phyloP scores from a whole-genome alignment of 2,329 filamentous ascomycete genomes.

The Fusarium proliferatum region DNA sequence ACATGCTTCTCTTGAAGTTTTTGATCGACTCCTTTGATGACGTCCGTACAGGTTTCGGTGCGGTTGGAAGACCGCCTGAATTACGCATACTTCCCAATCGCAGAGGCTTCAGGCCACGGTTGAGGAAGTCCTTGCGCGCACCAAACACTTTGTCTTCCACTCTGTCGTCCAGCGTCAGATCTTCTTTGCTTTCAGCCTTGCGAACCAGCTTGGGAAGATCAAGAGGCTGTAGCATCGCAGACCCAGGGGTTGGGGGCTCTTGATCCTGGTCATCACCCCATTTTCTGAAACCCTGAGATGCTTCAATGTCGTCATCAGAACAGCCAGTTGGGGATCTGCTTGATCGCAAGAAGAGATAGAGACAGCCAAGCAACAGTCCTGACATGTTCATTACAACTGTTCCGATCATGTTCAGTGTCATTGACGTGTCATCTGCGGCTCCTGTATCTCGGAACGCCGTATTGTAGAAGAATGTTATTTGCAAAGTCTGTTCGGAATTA shows the following conservation, averaged over 20 bases:
- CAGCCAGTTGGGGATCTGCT: slow-evolving; percentile 67
- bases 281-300: slow-evolving; percentile 27
- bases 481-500: slow-evolving; percentile 61
- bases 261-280: slow-evolving; percentile 24
- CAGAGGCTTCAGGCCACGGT: slow-evolving; percentile 29
- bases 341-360: slow-evolving; percentile 75
- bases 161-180: slow-evolving; percentile 38
- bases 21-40: slow-evolving; percentile 38
- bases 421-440: slow-evolving; percentile 52
- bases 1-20: slow-evolving; percentile 43
- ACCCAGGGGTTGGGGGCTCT: slow-evolving; percentile 19
- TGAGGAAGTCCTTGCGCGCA: slow-evolving; percentile 39
- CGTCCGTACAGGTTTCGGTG: slow-evolving; percentile 29
- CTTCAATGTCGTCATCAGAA: slow-evolving; percentile 48
- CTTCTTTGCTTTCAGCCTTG: slow-evolving; percentile 26
- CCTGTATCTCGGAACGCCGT: slow-evolving; percentile 59
- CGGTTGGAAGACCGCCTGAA: slow-evolving; percentile 24
- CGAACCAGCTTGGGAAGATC: slow-evolving; percentile 16
- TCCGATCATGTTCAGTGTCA: slow-evolving; percentile 69
- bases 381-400: slow-evolving; percentile 74
- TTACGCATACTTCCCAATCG: slow-evolving; percentile 40
- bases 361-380: slow-evolving; percentile 71
- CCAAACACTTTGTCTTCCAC: slow-evolving; percentile 48
- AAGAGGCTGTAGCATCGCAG: slow-evolving; percentile 19
- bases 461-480: slow-evolving; percentile 73